Conservation (phyloP, 768 basidiomycete species). For the Pleurotus platypus region DNA sequence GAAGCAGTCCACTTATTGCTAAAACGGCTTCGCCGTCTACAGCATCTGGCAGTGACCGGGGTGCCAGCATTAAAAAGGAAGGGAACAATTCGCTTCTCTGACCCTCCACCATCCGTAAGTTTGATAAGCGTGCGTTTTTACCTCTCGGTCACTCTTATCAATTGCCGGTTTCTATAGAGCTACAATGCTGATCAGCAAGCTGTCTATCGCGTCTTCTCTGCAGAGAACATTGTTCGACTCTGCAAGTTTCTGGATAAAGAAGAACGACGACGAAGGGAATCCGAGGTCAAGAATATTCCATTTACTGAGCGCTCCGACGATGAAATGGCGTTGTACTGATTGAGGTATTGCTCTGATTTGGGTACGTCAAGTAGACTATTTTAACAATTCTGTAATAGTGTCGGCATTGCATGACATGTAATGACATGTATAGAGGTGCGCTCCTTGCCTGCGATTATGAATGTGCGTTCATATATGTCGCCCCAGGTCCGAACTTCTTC, state of each 20-base stretch:
- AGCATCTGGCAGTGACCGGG: constrained; percentile 78
- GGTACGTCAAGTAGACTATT: too few relatives aligned
- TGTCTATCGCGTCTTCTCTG: constrained; percentile 79
- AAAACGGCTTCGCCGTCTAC: constrained; percentile 52
- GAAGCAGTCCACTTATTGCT: constrained; percentile 72
- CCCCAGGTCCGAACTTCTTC: too few relatives aligned
- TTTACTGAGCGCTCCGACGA: constrained; percentile 63
- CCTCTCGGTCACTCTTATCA: not conserved
- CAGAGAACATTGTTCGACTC: constrained; percentile 58
- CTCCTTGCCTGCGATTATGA: too few relatives aligned
- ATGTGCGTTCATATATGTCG: too few relatives aligned
- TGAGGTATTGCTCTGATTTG: too few relatives aligned
- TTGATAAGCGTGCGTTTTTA: constrained; percentile 11
- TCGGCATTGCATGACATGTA: too few relatives aligned
- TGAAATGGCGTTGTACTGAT: constrained; percentile 54
- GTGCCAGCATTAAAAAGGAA: constrained; percentile 67
- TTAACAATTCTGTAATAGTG: too few relatives aligned
- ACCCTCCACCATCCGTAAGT: constrained; percentile 61
- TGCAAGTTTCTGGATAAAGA: constrained; percentile 73
- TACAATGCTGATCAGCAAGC: constrained; percentile 63
- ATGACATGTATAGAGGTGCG: too few relatives aligned
- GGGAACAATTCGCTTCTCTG: constrained; percentile 76
- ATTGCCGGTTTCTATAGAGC: constrained; percentile 36
- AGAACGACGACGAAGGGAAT: constrained; percentile 48
- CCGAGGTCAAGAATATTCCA: constrained; percentile 57